These are phyloP conservation scores for Coemansia sp. DNA, from an alignment of 192 early-diverging fungal species.

Conservation along the genomic window DNA sequence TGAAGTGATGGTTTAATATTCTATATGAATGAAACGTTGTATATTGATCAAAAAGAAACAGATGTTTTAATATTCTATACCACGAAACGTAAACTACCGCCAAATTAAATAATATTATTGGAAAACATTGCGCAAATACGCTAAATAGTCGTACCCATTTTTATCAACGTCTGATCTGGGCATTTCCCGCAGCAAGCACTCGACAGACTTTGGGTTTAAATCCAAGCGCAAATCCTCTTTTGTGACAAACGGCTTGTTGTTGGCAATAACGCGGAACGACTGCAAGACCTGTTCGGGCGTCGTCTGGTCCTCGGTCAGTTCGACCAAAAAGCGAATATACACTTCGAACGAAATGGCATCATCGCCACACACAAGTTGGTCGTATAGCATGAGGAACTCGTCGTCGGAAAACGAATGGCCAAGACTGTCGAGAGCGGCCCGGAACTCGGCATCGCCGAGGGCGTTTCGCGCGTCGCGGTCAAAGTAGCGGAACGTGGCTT, in stretches of 20 bases:
- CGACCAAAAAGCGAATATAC: slow-evolving; percentile 84
- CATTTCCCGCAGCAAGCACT: slow-evolving; percentile 74
- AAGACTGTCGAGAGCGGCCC: slow-evolving; percentile 77
- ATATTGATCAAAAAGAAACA: too few relatives aligned
- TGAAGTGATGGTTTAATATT: too few relatives aligned
- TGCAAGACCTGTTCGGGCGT: slow-evolving; percentile 81
- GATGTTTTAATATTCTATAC: too few relatives aligned
- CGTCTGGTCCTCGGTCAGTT: slow-evolving; percentile 86
- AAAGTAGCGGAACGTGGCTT: slow-evolving; percentile 88
- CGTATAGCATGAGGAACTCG: slow-evolving; percentile 70
- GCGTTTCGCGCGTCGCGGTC: slow-evolving; percentile 85
- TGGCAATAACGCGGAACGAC: slow-evolving; percentile 84
- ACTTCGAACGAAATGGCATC: slow-evolving; percentile 81
- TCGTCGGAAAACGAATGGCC: slow-evolving; percentile 73
- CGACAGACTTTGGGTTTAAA: slow-evolving; percentile 70
- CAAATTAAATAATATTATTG: slow-evolving; percentile 20
- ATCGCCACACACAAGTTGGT: slow-evolving; percentile 59
- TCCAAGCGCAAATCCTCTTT: slow-evolving; percentile 78
- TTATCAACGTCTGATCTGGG: slow-evolving; percentile 55
- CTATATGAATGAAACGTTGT: too few relatives aligned
- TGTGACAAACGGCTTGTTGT: slow-evolving; percentile 84
- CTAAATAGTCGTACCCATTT: slow-evolving; percentile 77
- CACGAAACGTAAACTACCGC: not conserved
- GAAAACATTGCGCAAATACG: slow-evolving; percentile 61
- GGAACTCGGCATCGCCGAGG: slow-evolving; percentile 77